Base-by-base conservation (phyloP, 768 basidiomycete species). In the Lactifluus subvellereus region DNA sequence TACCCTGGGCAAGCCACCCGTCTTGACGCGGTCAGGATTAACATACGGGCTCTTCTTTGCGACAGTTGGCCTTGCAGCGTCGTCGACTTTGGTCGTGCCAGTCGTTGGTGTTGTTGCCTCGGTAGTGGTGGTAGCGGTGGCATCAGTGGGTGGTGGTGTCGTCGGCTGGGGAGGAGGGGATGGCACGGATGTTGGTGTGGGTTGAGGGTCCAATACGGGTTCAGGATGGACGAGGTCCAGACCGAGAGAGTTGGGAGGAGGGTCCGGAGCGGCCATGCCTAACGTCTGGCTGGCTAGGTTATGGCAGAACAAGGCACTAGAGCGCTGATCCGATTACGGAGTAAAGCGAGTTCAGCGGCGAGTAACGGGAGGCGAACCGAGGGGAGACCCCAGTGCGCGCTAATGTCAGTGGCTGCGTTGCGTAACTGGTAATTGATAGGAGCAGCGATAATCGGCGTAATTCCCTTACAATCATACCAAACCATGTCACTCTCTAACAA, bases 401-500 rank as follows among this genome's bases (percentile, higher is more conserved):
- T 35, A 22, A 27, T 6, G 48, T 30, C 18, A 43, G 52, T 43
- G 16, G 42, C 18, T n/a, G 16, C 42, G 7, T 43, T 63, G 48
- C 55, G 52, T 49, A 40, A n/a, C 32, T 10, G 45, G 45, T 20
- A 6, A 65, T 49, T 57, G 38, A 65, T 56, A 66, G 57, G 48
- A 49, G 47, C 9, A 27, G 47, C 42, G 56, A 53, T 62, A 60
- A 58, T 45, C 59, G 3, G 40, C 33, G 18, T 20, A 27, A 49
- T 13, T 33, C 35, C 49, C 59, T 40, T 33, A 60, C 54, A 40
- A 42, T 54, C 61, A 40, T 27, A 35, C 69, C 60, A 38, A 49
- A 11, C 16, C 52, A 87, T 98, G 95, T 97, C 94, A 62, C 88
- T 98, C 74, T 87, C 95, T 30, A 94, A 88, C 79, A 98, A 98